Evolutionary conservation across 2,329 filamentous ascomycete species (phyloP).

Genomic region (Apiospora saccharicola): DNA sequence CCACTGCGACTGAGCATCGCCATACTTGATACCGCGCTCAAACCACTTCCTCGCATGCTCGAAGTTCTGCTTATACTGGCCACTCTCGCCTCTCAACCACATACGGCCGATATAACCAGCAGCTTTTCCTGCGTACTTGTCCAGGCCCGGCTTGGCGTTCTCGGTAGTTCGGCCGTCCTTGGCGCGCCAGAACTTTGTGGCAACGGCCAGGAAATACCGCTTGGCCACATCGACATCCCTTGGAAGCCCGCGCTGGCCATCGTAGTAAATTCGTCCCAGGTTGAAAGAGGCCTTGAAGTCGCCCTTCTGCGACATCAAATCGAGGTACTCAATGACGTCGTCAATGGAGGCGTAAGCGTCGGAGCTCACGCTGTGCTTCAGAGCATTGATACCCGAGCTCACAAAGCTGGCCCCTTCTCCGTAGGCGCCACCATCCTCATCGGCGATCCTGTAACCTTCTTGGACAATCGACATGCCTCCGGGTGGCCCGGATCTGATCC

Average conservation of each 20-base stretch:
- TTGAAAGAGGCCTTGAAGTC: slow-evolving; percentile 88
- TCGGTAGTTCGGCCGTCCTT: slow-evolving; percentile 77
- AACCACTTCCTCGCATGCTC: slow-evolving; percentile 83
- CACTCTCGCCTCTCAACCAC: slow-evolving; percentile 87
- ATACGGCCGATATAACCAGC: slow-evolving; percentile 89
- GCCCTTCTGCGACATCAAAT: slow-evolving; percentile 88
- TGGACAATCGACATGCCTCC: slow-evolving; percentile 81
- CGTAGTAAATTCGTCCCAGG: slow-evolving; percentile 86
- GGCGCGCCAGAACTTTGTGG: slow-evolving; percentile 78
- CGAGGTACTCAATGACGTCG: slow-evolving; percentile 93
- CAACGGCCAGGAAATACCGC: slow-evolving; percentile 82
- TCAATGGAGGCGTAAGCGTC: slow-evolving; percentile 87
- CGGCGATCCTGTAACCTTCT: slow-evolving; percentile 85
- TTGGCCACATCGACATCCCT: slow-evolving; percentile 77
- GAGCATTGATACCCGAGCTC: slow-evolving; percentile 84
- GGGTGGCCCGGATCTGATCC: slow-evolving; percentile 88
- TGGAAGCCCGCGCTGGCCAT: slow-evolving; percentile 79
- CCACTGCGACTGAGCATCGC: slow-evolving; percentile 85
- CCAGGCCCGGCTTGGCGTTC: slow-evolving; percentile 73
- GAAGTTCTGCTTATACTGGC: slow-evolving; percentile 73
- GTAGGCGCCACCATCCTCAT: slow-evolving; percentile 91
- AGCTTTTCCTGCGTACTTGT: slow-evolving; percentile 82
- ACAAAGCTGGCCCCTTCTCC: slow-evolving; percentile 92
- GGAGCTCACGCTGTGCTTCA: slow-evolving; percentile 74
- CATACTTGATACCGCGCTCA: slow-evolving; percentile 75